Base-by-base conservation (phyloP, 1,284 basidiomycete species). In the Neotropicomus parvogracilis region DNA sequence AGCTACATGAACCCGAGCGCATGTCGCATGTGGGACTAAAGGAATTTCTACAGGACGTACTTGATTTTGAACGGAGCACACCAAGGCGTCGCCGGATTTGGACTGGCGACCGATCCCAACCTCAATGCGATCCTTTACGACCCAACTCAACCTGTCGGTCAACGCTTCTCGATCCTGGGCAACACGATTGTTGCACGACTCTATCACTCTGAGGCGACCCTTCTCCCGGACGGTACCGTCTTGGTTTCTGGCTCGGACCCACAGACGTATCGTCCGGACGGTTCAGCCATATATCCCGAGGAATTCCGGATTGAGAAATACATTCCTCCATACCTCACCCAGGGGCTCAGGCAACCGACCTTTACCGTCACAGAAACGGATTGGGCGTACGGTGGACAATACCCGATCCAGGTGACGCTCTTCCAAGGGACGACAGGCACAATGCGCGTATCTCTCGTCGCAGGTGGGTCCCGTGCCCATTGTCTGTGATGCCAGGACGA, bases 291-390 rank as follows among this genome's bases (percentile, higher is more conserved):
- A 9, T 82, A 79, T 56, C 79, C 76, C 0, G 82, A 89, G 44
- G 88, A 90, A 57, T 81, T 85, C 68, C 71, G 86, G 4, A 73
- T 90, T 37, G 89, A 91, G 68, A 83, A 84, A 36, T 86, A 88
- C 58, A 67, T 79, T 44, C 86, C 88, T 19, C 85, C 86, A 0
- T 91, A 90, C 63, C 74, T 89, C 52, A 77, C 63, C 45, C 64
- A 75, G 52, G 83, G 83, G 3, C 69, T 74, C 49, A 66, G 53
- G 13, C 83, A 80, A 54, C 85, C 85, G 0, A 69, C 66, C 40
- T 85, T 80, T 62, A 79, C 70, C 17, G 72, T 86, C 43, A 57
- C 73, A 0, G 59, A 73, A 44, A 78, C 72, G 3, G 85, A 88
- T 59, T 88, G 84, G 83, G 60, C 57, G 0, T 80, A 82, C 38